Base-by-base conservation (phyloP, 73 alveolate species). In the Paraurostyla sp. region DNA sequence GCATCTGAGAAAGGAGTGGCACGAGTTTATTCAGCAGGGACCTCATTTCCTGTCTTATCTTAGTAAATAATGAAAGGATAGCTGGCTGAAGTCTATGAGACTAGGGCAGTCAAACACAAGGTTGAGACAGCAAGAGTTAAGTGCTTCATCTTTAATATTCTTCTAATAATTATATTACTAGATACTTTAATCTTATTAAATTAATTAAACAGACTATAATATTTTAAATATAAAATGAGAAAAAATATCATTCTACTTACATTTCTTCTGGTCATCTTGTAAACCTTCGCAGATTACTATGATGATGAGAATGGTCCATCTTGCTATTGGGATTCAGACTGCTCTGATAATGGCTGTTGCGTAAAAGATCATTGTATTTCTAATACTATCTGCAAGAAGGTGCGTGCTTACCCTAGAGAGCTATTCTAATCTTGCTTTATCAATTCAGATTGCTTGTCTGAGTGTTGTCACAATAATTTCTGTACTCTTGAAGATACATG, bases 271-370 rank as follows among this genome's bases (percentile, higher is more conserved):
- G 4, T 29, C 30, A 29, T 25, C 58, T 20, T 46, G 22, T 46
- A 13, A 46, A 20, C 58, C 58, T 11, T 36, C 80, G 30, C 22
- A 4, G 27, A 29, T 6, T 52, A 4, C 69, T 18, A 45, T 18
- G 4, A 2, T 7, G 76, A 59, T 59, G 76, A 59, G 32, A 18
- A 38, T 7, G 82, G 82, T 22, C 82, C 82, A 6, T 40, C 71
- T 22, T 73, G 87, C 71, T 73, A 73, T 30, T 73, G 69, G 69
- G 87, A 73, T 50, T 42, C 87, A 3, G 87, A 73, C 68, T 73
- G 87, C 49, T 16, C 15, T 48, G 49, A 73, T 25, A 43, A 3
- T 23, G 73, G 71, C 23, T 73, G 87, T 29, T 73, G 87, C 87
- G 7, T 38, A 7, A 50, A 50, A 25, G 87, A 50, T 33, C 87